Base-by-base conservation (phyloP, 495 filamentous ascomycete species). In the Pseudomonodictys pantanalensis region DNA sequence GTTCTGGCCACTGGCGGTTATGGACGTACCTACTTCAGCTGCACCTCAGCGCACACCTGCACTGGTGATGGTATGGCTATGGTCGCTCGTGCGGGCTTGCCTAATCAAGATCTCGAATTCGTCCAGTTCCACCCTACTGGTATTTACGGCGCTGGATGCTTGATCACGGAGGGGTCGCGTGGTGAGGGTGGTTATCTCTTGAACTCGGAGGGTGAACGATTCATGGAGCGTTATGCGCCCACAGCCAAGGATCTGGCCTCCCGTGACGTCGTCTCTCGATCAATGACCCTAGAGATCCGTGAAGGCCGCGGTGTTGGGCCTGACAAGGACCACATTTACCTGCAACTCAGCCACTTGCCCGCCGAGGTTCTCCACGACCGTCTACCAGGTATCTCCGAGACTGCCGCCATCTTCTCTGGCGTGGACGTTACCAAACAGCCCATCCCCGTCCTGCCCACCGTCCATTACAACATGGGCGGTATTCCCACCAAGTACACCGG, bases 391-490 rank as follows among this genome's bases (percentile, higher is more conserved):
- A 97, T 97, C 73, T 96, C 93, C 26, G 92, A 97, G 80, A 97
- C 93, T 32, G 92, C 92, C 41, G 88, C 88, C 60, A 96, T 97
- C 71, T 97, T 97, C 78, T 80, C 92, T 32, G 92, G 92, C 73
- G 92, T 97, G 68, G 93, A 97, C 72, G 92, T 97, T 63, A 86
- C 85, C 71, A 96, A 95, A 79, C 88, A 96, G 75, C 92, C 92
- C 64, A 97, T 97, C 69, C 92, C 92, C 53, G 93, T 97, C 64
- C 81, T 97, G 55, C 92, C 92, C 47, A 97, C 92, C 43, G 93
- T 96, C 69, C 93, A 97, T 80, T 97, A 97, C 83, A 96, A 96
- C 83, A 97, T 97, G 92, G 92, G 92, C 74, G 92, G 92, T 80
- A 96, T 97, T 69, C 92, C 92, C 44, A 97, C 92, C 58, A 89